A percentile compares a stretch with the other conserved stretches of the same genome.
Conservation (phyloP, 257 asterid species). For the Cruciata laevipes region DNA sequence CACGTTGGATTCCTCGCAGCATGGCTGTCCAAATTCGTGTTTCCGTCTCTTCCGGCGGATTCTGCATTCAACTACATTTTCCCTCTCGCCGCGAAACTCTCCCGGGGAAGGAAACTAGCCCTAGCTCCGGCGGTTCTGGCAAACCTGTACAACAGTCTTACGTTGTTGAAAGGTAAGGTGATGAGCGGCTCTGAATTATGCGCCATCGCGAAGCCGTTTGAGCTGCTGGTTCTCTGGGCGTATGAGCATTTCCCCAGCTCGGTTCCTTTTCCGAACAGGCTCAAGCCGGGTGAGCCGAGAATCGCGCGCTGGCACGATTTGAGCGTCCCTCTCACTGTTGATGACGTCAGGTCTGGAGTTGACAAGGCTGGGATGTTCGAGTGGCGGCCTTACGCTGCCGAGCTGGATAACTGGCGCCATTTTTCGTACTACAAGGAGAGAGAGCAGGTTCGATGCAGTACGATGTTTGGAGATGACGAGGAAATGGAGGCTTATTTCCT, state of each 20-base stretch:
- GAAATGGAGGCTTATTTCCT: conserved; percentile 20
- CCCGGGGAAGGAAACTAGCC: background rate
- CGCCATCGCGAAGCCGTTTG: background rate
- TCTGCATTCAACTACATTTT: background rate
- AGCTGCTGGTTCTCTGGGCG: conserved; percentile 1
- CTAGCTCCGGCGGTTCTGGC: conserved; percentile 6
- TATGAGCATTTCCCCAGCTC: background rate
- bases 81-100: background rate
- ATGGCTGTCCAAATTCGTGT: background rate
- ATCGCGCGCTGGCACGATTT: background rate
- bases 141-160: background rate
- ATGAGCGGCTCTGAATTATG: background rate
- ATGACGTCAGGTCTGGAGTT: background rate
- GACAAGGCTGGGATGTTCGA: background rate
- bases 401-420: conserved; percentile 13
- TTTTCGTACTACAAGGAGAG: conserved; percentile 21
- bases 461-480: background rate
- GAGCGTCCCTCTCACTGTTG: no score
- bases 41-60: background rate
- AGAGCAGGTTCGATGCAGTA: conserved; percentile 8
- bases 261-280: background rate
- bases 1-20: background rate
- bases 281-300: conserved; percentile 4
- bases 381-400: conserved; percentile 4
- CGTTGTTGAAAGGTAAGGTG: background rate